A percentile compares a stretch with the other conserved stretches of the same genome.
Evolutionary conservation across 352 stramenopile species (phyloP).

Genomic region (Globisporangium recalcitrans): DNA sequence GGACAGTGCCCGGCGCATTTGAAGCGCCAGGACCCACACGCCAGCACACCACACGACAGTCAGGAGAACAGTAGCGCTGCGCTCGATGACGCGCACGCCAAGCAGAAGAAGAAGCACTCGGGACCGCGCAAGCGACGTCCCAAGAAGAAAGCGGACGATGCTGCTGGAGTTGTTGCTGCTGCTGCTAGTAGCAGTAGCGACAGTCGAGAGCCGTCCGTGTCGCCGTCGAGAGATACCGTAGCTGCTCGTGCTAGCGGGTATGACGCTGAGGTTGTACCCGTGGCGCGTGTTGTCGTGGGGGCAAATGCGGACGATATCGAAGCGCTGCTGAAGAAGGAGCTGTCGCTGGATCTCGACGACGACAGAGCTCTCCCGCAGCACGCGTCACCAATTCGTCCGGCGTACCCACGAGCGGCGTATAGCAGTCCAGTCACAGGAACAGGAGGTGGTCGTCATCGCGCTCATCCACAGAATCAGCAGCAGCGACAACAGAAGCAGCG

Average conservation of each 20-base stretch:
- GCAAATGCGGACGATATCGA: slow-evolving; percentile 6
- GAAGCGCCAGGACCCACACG: background rate
- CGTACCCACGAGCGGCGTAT: background rate
- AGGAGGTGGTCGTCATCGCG: background rate
- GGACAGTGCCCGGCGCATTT: background rate
- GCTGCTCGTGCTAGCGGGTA: background rate
- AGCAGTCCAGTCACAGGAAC: background rate
- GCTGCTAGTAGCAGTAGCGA: background rate
- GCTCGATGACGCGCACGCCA: background rate
- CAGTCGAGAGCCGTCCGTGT: background rate
- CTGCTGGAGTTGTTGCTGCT: background rate
- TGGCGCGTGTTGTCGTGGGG: background rate
- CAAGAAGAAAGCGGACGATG: slow-evolving; percentile 43
- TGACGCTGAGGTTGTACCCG: background rate
- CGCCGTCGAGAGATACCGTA: background rate
- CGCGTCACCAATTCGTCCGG: background rate
- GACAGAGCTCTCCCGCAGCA: background rate
- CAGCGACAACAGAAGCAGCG: background rate
- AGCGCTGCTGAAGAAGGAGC: slow-evolving; percentile 10
- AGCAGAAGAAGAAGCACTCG: slow-evolving; percentile 37
- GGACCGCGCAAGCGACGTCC: slow-evolving; percentile 55
- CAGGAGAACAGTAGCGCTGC: background rate
- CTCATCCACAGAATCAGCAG: background rate
- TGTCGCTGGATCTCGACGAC: background rate
- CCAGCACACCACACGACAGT: background rate